phyloP scores from a whole-genome alignment of 2,329 filamentous ascomycete species.

The Dactylonectria estremocensis region DNA sequence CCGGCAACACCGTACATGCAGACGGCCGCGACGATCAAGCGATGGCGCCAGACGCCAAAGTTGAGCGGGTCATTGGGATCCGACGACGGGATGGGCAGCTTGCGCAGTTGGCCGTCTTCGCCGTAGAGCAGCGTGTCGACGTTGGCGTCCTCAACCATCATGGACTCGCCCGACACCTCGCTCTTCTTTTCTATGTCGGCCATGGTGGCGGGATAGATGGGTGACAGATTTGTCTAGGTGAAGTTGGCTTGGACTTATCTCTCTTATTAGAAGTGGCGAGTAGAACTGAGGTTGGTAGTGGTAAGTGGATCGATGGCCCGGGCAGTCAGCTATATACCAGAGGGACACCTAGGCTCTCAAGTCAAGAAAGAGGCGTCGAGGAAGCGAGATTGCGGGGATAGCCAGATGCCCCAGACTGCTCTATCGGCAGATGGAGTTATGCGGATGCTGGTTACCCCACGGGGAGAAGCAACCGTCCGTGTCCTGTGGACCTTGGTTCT shows the following conservation, averaged over 20 bases:
- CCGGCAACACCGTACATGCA: background rate
- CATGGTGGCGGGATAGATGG: background rate
- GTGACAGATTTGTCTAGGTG: no score
- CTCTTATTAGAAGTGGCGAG: background rate
- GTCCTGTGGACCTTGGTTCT: no score
- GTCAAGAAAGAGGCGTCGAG: background rate
- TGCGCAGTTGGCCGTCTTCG: conserved; percentile 12
- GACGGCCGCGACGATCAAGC: background rate
- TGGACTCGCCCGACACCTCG: background rate
- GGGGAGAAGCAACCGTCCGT: no score
- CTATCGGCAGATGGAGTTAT: background rate
- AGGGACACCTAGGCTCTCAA: background rate
- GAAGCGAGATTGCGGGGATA: background rate
- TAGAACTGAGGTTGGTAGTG: background rate
- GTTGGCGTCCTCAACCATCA: conserved; percentile 3
- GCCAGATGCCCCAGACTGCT: background rate
- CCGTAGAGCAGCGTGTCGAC: conserved; percentile 5
- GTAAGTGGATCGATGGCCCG: background rate
- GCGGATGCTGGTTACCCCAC: background rate
- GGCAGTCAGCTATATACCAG: background rate
- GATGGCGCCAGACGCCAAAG: background rate
- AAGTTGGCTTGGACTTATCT: background rate
- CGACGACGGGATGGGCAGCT: conserved; percentile 12
- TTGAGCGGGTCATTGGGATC: conserved; percentile 22
- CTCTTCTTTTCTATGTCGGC: background rate